Evolutionary conservation across 108 stramenopile genomes (phyloP).

Genomic region (Aureococcus anophagefferens): DNA sequence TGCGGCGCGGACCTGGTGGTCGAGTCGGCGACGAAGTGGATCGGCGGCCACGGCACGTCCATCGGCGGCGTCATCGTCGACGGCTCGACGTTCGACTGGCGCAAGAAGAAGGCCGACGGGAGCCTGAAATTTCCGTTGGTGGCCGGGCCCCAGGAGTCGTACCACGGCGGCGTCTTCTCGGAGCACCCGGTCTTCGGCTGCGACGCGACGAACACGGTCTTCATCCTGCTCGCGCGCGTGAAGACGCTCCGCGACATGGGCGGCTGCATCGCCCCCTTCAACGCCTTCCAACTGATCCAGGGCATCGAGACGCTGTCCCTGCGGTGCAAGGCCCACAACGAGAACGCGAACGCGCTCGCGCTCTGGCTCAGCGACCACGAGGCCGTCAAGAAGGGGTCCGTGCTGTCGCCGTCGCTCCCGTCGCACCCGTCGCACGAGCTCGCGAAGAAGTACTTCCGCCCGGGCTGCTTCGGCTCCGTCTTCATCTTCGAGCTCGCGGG

Average conservation of each 20-base stretch:
- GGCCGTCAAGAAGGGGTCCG: constrained; percentile 50
- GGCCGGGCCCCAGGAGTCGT: constrained; percentile 32
- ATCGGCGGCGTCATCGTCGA: constrained; percentile 34
- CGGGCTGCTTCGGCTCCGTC: constrained; percentile 47
- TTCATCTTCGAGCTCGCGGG: constrained; percentile 65
- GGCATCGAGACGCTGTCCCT: constrained; percentile 79
- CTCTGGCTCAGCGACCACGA: constrained; percentile 53
- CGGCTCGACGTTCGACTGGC: constrained; percentile 61
- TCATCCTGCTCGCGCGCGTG: constrained; percentile 54
- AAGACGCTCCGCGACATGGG: constrained; percentile 71
- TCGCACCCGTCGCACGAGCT: constrained; percentile 48
- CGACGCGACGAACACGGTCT: constrained; percentile 7
- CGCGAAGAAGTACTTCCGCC: constrained; percentile 60
- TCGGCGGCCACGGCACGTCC: constrained; percentile 67
- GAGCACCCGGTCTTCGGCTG: too few species aligned
- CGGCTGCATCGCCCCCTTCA: constrained; percentile 64
- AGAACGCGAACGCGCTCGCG: constrained; percentile 69
- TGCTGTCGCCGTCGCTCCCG: constrained; percentile 59
- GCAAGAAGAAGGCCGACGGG: constrained; percentile 48
- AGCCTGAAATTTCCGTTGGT: constrained; percentile 4
- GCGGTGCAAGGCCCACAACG: constrained; percentile 71
- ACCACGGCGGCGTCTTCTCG: constrained; percentile 8
- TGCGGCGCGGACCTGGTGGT: constrained; percentile 70
- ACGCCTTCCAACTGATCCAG: constrained; percentile 67
- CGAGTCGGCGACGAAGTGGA: constrained; percentile 75